Conservation (phyloP, 495 filamentous ascomycete species). For the Podospora sp. region DNA sequence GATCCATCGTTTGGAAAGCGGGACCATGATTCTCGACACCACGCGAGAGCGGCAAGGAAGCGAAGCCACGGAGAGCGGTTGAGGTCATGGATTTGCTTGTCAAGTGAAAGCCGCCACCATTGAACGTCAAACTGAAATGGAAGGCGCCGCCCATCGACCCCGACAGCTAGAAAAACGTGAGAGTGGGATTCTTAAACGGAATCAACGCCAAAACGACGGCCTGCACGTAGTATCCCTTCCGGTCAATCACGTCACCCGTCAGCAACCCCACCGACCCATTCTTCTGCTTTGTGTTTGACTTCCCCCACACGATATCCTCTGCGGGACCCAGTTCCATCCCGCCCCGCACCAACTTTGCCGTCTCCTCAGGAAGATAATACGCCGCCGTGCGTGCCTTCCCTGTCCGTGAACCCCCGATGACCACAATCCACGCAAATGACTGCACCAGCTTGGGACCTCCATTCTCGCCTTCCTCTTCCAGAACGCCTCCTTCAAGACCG, state of each 20-base stretch:
- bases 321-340: conserved; percentile 32
- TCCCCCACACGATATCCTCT: conserved; percentile 27
- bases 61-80: too few species aligned
- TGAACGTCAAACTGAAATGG: neutral
- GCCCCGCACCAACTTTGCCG: conserved; percentile 19
- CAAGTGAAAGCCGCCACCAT: too few species aligned
- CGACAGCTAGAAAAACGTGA: neutral
- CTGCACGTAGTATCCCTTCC: conserved; percentile 27
- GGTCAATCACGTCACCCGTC: conserved; percentile 28
- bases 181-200: conserved; percentile 25
- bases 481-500: conserved; percentile 36
- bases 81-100: too few species aligned
- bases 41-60: too few species aligned
- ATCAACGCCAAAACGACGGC: conserved; percentile 34
- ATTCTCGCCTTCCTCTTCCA: neutral
- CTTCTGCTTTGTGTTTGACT: conserved; percentile 28
- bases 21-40: too few species aligned
- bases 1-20: too few species aligned
- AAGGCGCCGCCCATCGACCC: neutral
- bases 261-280: conserved; percentile 33
- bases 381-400: conserved; percentile 35
- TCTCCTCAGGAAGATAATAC: conserved; percentile 32
- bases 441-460: conserved; percentile 9
- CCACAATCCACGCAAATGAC: conserved; percentile 37
- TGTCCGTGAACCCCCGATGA: conserved; percentile 18